phyloP scores from a whole-genome alignment of 495 filamentous ascomycete species.

The Tuber umbilicatum region DNA sequence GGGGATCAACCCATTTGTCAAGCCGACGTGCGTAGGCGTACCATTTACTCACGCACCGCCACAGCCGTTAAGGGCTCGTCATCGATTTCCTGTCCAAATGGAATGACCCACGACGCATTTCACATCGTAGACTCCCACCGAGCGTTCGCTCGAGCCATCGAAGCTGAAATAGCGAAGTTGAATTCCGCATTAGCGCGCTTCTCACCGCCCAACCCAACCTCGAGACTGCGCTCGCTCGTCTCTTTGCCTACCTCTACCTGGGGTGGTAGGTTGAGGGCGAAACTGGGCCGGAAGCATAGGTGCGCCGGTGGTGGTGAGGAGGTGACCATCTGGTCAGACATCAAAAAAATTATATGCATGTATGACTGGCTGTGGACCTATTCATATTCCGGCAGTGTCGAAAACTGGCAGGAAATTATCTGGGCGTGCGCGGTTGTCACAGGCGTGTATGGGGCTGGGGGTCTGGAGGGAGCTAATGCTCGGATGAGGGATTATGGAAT shows the following conservation, averaged over 20 bases:
- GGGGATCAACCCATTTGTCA: neutral
- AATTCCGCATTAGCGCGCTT: neutral
- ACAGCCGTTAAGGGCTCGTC: neutral
- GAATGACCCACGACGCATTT: neutral
- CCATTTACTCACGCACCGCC: neutral
- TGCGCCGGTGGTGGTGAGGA: neutral
- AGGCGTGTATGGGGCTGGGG: neutral
- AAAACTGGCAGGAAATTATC: neutral
- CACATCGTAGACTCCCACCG: neutral
- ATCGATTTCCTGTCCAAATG: neutral
- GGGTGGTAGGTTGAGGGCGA: neutral
- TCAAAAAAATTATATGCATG: neutral
- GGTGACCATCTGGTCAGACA: neutral
- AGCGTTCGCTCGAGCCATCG: neutral
- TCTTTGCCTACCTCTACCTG: neutral
- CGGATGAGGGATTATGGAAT: conserved; percentile 1
- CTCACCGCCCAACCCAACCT: neutral
- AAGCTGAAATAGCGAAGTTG: neutral
- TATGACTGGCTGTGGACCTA: neutral
- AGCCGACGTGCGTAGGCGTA: neutral
- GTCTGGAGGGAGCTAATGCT: neutral
- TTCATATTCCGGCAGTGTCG: neutral
- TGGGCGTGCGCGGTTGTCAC: neutral
- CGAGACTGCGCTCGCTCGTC: neutral
- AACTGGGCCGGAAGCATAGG: neutral